These are phyloP conservation scores for Magnusiomyces fungicola DNA, from an alignment of 1,139 yeast genomes.

Conservation along the genomic window DNA sequence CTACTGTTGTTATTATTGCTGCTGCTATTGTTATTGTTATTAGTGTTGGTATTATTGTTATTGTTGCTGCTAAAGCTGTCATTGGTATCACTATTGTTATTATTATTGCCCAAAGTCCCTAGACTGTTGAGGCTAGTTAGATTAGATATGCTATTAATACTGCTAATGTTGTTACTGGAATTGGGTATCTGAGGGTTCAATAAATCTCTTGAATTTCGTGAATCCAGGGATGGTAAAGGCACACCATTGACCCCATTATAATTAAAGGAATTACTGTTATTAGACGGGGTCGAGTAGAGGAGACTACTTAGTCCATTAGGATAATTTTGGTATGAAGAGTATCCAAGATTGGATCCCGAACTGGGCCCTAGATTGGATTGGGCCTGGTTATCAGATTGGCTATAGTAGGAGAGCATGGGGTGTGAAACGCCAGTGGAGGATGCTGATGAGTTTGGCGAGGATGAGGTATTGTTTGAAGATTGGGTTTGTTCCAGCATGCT, in stretches of 20 bases:
- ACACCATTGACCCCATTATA: constrained; percentile 4
- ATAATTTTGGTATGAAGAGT: too few species aligned
- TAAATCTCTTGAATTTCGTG: too few species aligned
- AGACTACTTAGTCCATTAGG: too few species aligned
- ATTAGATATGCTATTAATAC: not conserved
- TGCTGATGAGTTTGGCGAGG: too few species aligned
- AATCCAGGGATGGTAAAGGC: not conserved
- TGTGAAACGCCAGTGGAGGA: too few species aligned
- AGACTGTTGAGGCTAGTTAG: not conserved
- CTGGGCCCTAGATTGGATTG: not conserved
- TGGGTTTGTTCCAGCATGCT: too few species aligned
- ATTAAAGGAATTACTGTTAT: constrained; percentile 1
- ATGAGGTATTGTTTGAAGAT: too few species aligned
- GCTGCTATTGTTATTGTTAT: constrained; percentile 1
- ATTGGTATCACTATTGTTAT: not conserved
- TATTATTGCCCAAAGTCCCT: not conserved
- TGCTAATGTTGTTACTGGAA: constrained; percentile 4
- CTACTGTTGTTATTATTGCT: not conserved
- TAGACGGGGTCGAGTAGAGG: too few species aligned
- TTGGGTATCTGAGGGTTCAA: too few species aligned
- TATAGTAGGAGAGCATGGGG: too few species aligned
- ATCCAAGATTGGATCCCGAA: not conserved
- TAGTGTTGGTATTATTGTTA: constrained; percentile 3
- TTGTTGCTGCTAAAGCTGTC: not conserved
- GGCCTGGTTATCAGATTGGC: too few species aligned